phyloP scores from a whole-genome alignment of 1,284 basidiomycete genomes.

The Cryptococcus deneoformans region DNA sequence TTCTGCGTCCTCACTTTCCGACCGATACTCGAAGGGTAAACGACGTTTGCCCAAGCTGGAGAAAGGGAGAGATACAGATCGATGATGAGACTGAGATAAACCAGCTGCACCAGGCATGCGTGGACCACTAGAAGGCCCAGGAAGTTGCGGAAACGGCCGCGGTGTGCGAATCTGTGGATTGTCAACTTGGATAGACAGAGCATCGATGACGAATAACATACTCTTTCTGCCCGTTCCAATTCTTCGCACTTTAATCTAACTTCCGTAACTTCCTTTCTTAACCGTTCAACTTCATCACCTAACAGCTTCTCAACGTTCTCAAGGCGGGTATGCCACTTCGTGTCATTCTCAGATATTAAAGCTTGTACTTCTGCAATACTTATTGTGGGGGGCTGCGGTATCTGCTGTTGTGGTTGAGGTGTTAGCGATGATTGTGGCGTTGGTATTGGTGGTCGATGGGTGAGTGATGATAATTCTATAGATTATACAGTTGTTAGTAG shows the following conservation, averaged over 20 bases:
- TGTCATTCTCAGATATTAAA: conserved; percentile 8
- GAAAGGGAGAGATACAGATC: background rate
- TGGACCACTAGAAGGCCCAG: too few relatives aligned
- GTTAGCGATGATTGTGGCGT: background rate
- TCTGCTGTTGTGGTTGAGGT: too few relatives aligned
- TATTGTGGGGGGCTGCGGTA: too few relatives aligned
- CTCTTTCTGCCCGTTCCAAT: conserved; percentile 1
- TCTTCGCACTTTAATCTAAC: background rate
- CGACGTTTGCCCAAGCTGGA: background rate
- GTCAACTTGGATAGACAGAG: too few relatives aligned
- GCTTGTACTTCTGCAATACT: conserved; percentile 6
- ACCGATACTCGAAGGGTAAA: background rate
- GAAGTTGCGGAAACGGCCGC: too few relatives aligned
- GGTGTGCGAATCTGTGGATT: too few relatives aligned
- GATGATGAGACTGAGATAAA: background rate
- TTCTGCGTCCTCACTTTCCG: background rate
- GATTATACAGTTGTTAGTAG: too few relatives aligned
- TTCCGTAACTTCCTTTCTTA: conserved; percentile 9
- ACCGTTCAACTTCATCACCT: conserved; percentile 15
- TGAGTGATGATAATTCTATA: too few relatives aligned
- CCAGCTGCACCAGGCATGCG: background rate
- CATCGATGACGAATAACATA: background rate
- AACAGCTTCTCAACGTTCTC: conserved; percentile 14
- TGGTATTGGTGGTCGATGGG: too few relatives aligned
- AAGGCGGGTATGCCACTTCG: conserved; percentile 11